A percentile compares a stretch with the other conserved stretches of the same genome.
These are phyloP conservation scores for Endocalyx cinctus DNA, from an alignment of 2,329 filamentous ascomycete species.

Conservation along the genomic window DNA sequence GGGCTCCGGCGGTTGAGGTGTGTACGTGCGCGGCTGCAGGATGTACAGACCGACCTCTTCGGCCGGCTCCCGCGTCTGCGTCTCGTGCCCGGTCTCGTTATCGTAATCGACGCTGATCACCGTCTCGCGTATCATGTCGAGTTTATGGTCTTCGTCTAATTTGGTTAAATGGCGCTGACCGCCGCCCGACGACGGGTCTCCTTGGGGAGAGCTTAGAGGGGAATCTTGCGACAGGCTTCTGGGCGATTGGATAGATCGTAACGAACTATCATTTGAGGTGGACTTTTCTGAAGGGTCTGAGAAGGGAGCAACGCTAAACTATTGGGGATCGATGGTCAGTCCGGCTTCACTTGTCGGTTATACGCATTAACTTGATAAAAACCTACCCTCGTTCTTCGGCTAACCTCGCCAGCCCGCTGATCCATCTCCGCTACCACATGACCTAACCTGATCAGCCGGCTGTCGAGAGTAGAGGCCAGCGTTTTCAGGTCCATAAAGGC, in stretches of 20 bases:
- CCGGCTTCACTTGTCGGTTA: too few relatives aligned
- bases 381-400: constrained; percentile 69
- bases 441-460: constrained; percentile 66
- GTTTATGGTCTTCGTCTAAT: too few relatives aligned
- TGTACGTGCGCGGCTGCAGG: constrained; percentile 55
- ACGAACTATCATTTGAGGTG: constrained; percentile 12
- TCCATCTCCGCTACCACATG: constrained; percentile 83
- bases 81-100: constrained; percentile 14
- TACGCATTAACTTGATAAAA: too few relatives aligned
- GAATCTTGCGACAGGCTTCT: constrained; percentile 18
- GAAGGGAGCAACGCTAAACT: constrained; percentile 27
- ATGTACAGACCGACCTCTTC: constrained; percentile 44
- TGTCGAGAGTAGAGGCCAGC: constrained; percentile 66
- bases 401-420: constrained; percentile 76
- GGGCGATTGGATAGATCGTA: constrained; percentile 14
- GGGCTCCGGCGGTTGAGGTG: constrained; percentile 45
- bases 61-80: constrained; percentile 13
- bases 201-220: constrained; percentile 18
- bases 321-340: constrained; percentile 8
- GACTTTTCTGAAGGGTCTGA: constrained; percentile 18
- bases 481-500: constrained; percentile 73
- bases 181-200: too few relatives aligned
- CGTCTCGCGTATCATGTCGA: constrained; percentile 10
- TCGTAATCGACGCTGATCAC: constrained; percentile 14
- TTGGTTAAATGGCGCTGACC: too few relatives aligned